Evolutionary conservation across 208 protist species (phyloP), one percentile per base, ranked within the genome.

Genomic region (Trypanosoma melophagium): DNA sequence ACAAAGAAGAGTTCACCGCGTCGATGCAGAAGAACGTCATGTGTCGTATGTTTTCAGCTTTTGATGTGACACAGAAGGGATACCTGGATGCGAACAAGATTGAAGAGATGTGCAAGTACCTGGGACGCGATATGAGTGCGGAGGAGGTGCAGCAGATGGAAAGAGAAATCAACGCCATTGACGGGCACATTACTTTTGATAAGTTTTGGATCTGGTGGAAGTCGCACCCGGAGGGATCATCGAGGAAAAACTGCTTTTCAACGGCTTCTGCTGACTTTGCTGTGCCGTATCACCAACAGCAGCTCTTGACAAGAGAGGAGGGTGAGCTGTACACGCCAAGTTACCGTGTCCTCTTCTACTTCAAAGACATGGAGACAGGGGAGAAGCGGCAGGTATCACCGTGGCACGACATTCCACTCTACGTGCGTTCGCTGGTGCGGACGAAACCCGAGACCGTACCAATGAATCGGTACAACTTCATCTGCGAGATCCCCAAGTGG

Each of bases 401-500:
- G 41, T 97, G 93, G 93, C 93, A 97, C 68, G 93, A 97, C 75
- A 85, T 97, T 21, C 93, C 91, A 16, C 80, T 96, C 13, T 87
- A 79, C 56, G 87, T 97, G 62, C 86, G 85, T 44, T 86, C 95
- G 63, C 76, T 88, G 17, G 87, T 97, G 38, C 87, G 93, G 25
- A 97, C 90, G 25, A 93, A 92, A 70, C 85, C 89, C 13, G 87
- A 90, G 70, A 51, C 83, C 45, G 77, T 84, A 63, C 82, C 81
- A 19, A 84, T 88, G 47, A 95, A 97, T 66, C 88, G 89, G 58
- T 96, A 89, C 75, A 95, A 96, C 76, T 96, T 96, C 60, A 89
- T 97, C 54, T 96, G 92, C 71, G 94, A 97, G 66, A 97, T 98
- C 25, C 95, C 93, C 10, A 97, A 97, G 80, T 97, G 94, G 83